These are phyloP conservation scores for Scutellospora calospora DNA, from an alignment of 371 early-diverging fungal genomes.

Conservation along the genomic window DNA sequence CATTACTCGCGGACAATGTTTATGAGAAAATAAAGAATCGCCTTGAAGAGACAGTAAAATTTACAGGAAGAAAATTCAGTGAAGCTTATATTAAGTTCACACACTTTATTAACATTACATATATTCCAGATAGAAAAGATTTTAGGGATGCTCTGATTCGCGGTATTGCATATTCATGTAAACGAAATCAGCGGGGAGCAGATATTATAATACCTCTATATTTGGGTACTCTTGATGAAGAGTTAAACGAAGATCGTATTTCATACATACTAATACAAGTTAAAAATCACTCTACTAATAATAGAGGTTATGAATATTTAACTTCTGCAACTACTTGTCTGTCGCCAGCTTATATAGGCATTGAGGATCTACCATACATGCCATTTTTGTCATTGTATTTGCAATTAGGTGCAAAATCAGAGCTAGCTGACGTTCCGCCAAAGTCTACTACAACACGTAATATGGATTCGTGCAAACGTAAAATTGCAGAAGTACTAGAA, in stretches of 20 bases:
- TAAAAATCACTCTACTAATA: constrained; percentile 20
- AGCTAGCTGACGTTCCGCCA: neutral
- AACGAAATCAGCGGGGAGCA: constrained; percentile 18
- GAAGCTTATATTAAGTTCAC: constrained; percentile 24
- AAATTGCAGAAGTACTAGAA: constrained; percentile 9
- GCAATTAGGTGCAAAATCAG: constrained; percentile 32
- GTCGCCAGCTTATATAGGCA: neutral
- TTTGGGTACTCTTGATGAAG: constrained; percentile 15
- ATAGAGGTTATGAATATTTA: neutral
- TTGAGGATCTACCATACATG: constrained; percentile 4
- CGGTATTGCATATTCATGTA: constrained; percentile 8
- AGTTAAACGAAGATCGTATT: constrained; percentile 6
- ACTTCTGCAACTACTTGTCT: neutral
- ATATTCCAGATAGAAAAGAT: neutral
- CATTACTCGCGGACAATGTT: neutral
- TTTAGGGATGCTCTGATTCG: constrained; percentile 1
- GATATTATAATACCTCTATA: constrained; percentile 28
- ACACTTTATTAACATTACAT: constrained; percentile 33
- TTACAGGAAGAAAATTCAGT: neutral
- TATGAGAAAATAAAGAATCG: neutral
- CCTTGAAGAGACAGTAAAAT: neutral
- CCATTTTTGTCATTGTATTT: constrained; percentile 17
- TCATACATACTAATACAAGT: constrained; percentile 24
- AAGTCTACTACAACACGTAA: neutral
- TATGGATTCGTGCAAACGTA: neutral